Percentiles rank a stretch among this genome's conserved stretches.
Evolutionary conservation across 129 eudicot genomes (phyloP).

Genomic region (Helianthus annuus): HanXRQr2.0-SUNRISE NC_035448.2:17113193-17113692

Average conservation of each 20-base stretch:
- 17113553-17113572: constrained; percentile 52
- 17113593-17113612: constrained; percentile 67
- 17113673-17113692: constrained; percentile 20
- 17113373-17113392: constrained; percentile 28
- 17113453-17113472: constrained; percentile 44
- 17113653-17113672: constrained; percentile 35
- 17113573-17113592: constrained; percentile 52
- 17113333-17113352: constrained; percentile 55
- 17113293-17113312: background rate
- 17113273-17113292: background rate
- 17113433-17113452: constrained; percentile 48
- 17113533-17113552: constrained; percentile 59
- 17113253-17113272: background rate
- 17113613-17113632: constrained; percentile 19
- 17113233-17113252: constrained; percentile 1
- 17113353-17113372: constrained; percentile 47
- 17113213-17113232: constrained; percentile 51
- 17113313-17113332: constrained; percentile 43
- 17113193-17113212: constrained; percentile 92
- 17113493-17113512: constrained; percentile 57
- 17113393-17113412: constrained; percentile 26
- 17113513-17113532: constrained; percentile 61
- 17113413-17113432: constrained; percentile 31
- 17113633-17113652: constrained; percentile 36
- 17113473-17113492: constrained; percentile 29